Evolutionary conservation across 2,329 filamentous ascomycete species (phyloP).

Genomic region (Shiraia sp.): DNA sequence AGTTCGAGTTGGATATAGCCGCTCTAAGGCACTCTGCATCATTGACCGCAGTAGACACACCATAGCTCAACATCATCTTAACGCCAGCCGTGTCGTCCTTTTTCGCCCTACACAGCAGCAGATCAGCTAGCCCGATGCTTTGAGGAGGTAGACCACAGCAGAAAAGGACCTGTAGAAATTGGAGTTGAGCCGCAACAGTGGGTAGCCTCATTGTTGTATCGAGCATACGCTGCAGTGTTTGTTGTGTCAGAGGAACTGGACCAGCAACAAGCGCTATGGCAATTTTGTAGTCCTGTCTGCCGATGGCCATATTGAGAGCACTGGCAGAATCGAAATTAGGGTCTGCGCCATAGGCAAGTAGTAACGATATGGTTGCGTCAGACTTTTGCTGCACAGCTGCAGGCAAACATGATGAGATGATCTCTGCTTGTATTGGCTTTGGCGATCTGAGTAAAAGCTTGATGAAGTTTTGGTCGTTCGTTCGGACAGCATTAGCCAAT

Average conservation of each 20-base stretch:
- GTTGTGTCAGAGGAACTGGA: constrained; percentile 22
- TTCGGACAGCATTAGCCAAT: constrained; percentile 35
- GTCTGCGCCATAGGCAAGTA: constrained; percentile 39
- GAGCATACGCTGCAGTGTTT: constrained; percentile 33
- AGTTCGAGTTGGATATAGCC: constrained; percentile 34
- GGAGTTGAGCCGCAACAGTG: constrained; percentile 29
- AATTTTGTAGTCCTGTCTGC: constrained; percentile 33
- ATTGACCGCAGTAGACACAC: constrained; percentile 32
- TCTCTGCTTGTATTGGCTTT: constrained; percentile 33
- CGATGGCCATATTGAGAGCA: constrained; percentile 38
- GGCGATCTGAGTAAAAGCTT: constrained; percentile 37
- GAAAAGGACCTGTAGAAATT: constrained; percentile 37
- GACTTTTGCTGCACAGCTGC: constrained; percentile 39
- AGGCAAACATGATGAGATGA: constrained; percentile 38
- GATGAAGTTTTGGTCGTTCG: constrained; percentile 35
- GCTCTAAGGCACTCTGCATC: constrained; percentile 35
- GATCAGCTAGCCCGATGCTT: constrained; percentile 29
- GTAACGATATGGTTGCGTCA: constrained; percentile 30
- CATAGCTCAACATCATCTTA: constrained; percentile 36
- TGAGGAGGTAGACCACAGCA: constrained; percentile 38
- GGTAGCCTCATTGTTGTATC: constrained; percentile 35
- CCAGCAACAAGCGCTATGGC: constrained; percentile 35
- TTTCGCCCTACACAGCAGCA: constrained; percentile 34
- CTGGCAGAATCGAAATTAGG: constrained; percentile 41
- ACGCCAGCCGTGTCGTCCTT: constrained; percentile 34